Percentiles rank a stretch among this genome's conserved stretches.
phyloP scores from a whole-genome alignment of 2,329 filamentous ascomycete genomes.

The Colletotrichum paranaense region DNA sequence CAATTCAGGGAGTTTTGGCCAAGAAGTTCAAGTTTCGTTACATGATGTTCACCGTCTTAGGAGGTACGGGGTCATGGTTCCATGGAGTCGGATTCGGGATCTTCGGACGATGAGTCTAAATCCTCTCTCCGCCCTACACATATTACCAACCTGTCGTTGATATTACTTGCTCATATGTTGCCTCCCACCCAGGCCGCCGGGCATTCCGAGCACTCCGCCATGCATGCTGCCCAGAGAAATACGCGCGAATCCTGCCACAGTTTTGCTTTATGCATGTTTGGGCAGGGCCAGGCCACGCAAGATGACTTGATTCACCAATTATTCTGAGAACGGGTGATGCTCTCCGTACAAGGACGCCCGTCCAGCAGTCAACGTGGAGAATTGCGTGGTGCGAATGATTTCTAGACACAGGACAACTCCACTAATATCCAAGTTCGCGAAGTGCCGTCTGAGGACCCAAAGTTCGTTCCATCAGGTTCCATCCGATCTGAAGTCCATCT shows the following conservation, averaged over 20 bases:
- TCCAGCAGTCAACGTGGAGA: background rate
- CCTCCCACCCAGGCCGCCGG: background rate
- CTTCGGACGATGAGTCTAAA: constrained; percentile 4
- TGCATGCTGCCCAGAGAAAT: no score
- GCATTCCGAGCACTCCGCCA: background rate
- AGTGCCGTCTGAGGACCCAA: background rate
- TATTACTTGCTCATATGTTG: background rate
- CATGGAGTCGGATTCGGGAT: constrained; percentile 15
- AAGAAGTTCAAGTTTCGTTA: constrained; percentile 30
- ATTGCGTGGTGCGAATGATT: background rate
- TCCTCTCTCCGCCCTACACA: constrained; percentile 1
- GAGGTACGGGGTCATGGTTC: constrained; percentile 18
- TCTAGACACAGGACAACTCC: background rate
- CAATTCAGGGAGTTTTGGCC: constrained; percentile 17
- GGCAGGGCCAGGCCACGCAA: background rate
- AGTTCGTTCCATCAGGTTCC: background rate
- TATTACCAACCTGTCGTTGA: background rate
- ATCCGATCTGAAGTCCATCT: background rate
- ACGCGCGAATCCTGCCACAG: background rate
- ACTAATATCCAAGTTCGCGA: background rate
- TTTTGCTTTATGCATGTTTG: background rate
- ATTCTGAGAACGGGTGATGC: no score
- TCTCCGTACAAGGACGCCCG: background rate
- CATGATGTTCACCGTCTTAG: constrained; percentile 12
- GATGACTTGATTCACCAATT: background rate